These are phyloP conservation scores for Porphyrellus cyaneotinctus DNA, from an alignment of 768 basidiomycete genomes.

Conservation along the genomic window DNA sequence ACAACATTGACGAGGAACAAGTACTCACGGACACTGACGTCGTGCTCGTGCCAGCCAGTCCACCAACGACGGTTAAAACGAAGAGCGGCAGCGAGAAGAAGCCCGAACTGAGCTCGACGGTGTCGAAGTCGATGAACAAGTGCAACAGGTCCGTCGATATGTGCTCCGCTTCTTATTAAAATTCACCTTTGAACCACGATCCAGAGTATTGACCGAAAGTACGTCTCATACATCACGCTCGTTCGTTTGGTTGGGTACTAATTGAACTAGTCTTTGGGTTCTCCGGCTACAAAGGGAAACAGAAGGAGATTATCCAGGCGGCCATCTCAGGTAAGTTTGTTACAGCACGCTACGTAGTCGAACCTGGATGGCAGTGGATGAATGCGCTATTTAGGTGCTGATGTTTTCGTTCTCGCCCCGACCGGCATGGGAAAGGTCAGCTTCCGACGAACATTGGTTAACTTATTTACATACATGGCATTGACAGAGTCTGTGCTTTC, in stretches of 20 bases:
- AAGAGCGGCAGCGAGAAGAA: slow-evolving; percentile 1
- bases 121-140: neutral
- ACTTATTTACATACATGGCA: neutral
- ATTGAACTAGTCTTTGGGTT: slow-evolving; percentile 62
- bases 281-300: slow-evolving; percentile 66
- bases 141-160: slow-evolving; percentile 16
- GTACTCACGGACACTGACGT: neutral
- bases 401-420: slow-evolving; percentile 78
- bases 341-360: neutral
- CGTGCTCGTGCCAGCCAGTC: slow-evolving; percentile 18
- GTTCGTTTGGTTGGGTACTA: neutral
- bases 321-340: slow-evolving; percentile 52
- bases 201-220: slow-evolving; percentile 27
- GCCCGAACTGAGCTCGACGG: neutral
- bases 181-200: neutral
- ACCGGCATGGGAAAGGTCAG: slow-evolving; percentile 86
- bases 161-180: neutral
- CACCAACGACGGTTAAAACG: slow-evolving; percentile 1
- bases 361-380: no score
- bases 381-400: slow-evolving; percentile 43
- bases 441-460: neutral
- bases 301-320: slow-evolving; percentile 70
- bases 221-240: neutral
- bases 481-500: slow-evolving; percentile 75
- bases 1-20: slow-evolving; percentile 22